Conservation (phyloP, 371 early-diverging fungal genomes). For the Zopfochytrium polystomum region DNA sequence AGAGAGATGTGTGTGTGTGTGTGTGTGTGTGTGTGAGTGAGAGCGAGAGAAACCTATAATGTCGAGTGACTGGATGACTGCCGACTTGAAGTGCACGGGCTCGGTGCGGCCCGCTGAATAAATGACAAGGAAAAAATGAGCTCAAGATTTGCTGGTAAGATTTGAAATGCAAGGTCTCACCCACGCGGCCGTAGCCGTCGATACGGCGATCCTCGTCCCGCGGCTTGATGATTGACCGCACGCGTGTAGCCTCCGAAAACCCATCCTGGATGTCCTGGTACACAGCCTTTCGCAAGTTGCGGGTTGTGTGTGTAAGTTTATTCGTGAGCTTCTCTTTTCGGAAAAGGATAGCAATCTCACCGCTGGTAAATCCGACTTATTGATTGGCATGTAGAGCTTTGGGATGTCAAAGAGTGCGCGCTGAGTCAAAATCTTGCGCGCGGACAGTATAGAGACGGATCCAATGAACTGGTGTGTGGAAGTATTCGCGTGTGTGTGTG, state of each 20-base stretch:
- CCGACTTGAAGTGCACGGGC: conserved; percentile 60
- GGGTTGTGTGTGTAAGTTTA: no score
- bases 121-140: background rate
- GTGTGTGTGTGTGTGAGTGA: background rate
- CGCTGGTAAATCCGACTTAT: conserved; percentile 61
- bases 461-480: conserved; percentile 17
- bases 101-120: conserved; percentile 26
- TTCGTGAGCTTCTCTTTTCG: no score
- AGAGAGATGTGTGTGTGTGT: no score
- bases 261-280: conserved; percentile 54
- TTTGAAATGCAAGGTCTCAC: background rate
- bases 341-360: conserved; percentile 32
- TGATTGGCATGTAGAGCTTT: conserved; percentile 66
- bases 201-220: conserved; percentile 54
- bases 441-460: conserved; percentile 27
- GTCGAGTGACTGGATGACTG: conserved; percentile 60
- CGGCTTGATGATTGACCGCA: conserved; percentile 55
- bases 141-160: background rate
- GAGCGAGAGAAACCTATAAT: conserved; percentile 51
- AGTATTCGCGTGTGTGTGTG: no score
- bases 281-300: conserved; percentile 47
- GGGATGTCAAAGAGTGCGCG: conserved; percentile 63
- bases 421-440: conserved; percentile 49
- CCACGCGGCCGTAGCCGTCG: conserved; percentile 54
- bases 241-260: conserved; percentile 51